Percentiles rank a stretch among this genome's conserved stretches.
Evolutionary conservation across 139 green algal species (phyloP).

Genomic region (Chlorella sorokiniana): DNA sequence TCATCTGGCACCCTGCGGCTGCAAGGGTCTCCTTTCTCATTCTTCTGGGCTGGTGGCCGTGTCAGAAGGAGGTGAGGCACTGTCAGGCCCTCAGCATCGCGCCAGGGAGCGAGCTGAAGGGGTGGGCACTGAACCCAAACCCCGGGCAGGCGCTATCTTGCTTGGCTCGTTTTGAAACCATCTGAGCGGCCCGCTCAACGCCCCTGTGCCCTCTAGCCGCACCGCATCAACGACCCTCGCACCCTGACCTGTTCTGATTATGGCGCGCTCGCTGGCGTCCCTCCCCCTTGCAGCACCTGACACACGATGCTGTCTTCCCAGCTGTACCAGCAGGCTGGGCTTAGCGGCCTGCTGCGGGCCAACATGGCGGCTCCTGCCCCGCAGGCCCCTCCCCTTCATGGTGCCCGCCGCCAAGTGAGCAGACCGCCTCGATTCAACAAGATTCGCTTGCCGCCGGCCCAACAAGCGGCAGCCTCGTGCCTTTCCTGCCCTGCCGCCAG

Average conservation of each 20-base stretch:
- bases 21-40: background rate
- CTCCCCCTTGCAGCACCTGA: background rate
- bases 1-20: too few relatives aligned
- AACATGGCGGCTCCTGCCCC: background rate
- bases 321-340: slow-evolving; percentile 53
- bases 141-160: background rate
- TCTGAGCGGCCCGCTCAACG: background rate
- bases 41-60: background rate
- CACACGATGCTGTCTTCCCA: slow-evolving; percentile 54
- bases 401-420: slow-evolving; percentile 28
- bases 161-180: background rate
- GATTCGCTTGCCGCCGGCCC: too few relatives aligned
- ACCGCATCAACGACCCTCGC: background rate
- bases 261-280: background rate
- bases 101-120: background rate
- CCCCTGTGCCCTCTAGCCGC: background rate
- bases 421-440: too few relatives aligned
- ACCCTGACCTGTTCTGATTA: background rate
- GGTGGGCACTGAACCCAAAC: background rate
- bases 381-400: background rate
- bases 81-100: background rate
- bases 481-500: too few relatives aligned
- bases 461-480: too few relatives aligned
- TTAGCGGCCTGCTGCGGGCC: slow-evolving; percentile 42
- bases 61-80: background rate